Conservation (phyloP, 1,284 basidiomycete genomes). For the Wolfiporia cocos region DNA sequence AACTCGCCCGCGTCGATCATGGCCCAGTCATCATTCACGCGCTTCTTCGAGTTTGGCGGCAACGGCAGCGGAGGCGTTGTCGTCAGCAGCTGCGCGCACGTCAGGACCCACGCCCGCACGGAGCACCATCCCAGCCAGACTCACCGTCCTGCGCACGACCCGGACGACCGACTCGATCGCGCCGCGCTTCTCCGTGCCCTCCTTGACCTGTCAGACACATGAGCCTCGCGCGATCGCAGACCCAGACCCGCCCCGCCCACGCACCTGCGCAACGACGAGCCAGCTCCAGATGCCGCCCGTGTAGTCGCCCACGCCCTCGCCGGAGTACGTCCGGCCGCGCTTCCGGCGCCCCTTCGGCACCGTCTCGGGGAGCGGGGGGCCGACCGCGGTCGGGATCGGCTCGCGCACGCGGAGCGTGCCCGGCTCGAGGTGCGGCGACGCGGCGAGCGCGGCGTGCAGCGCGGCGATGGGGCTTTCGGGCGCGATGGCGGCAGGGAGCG, state of each 20-base stretch:
- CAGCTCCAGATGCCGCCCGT: constrained; percentile 63
- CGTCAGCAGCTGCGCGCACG: constrained; percentile 38
- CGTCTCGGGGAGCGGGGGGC: constrained; percentile 46
- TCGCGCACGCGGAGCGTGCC: constrained; percentile 45
- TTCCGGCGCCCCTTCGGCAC: constrained; percentile 55
- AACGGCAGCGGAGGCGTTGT: constrained; percentile 49
- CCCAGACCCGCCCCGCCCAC: neutral
- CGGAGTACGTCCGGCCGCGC: constrained; percentile 59
- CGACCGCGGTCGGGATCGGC: constrained; percentile 39
- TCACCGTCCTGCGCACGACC: constrained; percentile 57
- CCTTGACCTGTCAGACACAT: constrained; percentile 46
- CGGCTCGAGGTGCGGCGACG: constrained; percentile 60
- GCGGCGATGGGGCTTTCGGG: constrained; percentile 22
- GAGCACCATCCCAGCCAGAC: constrained; percentile 3
- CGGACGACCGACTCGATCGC: constrained; percentile 68
- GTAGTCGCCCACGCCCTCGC: constrained; percentile 50
- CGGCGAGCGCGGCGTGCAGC: constrained; percentile 45
- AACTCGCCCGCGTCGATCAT: constrained; percentile 76
- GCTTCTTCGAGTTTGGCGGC: constrained; percentile 53
- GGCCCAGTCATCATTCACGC: constrained; percentile 67
- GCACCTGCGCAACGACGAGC: constrained; percentile 66
- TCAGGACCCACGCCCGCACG: neutral
- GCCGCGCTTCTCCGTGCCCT: constrained; percentile 73
- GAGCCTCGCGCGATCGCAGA: neutral
- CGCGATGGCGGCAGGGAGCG: constrained; percentile 47